phyloP scores from a whole-genome alignment of 176 grass and related monocot genomes.

The Hordeum vulgare region DNA sequence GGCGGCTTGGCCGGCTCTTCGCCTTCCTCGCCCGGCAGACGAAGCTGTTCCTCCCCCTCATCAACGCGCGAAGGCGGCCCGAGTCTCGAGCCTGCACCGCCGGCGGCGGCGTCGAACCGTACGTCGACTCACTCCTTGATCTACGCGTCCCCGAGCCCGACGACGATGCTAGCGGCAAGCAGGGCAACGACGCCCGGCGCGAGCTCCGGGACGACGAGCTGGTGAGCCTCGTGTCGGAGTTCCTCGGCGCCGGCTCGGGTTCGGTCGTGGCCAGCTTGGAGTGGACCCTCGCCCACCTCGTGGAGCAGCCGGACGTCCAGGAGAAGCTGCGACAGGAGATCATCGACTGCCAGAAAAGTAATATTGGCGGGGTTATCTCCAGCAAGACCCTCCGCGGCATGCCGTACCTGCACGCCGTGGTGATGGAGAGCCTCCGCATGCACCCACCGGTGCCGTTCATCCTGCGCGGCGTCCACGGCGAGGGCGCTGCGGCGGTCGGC shows the following conservation, averaged over 20 bases:
- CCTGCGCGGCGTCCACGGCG: background rate
- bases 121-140: background rate
- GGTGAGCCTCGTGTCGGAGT: background rate
- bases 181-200: background rate
- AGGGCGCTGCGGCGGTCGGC: background rate
- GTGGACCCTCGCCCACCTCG: background rate
- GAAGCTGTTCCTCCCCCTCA: background rate
- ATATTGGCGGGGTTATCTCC: background rate
- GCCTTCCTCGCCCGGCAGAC: background rate
- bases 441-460: background rate
- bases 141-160: background rate
- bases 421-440: constrained; percentile 7
- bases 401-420: background rate
- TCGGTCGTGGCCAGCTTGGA: background rate
- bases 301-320: background rate
- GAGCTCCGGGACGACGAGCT: no score
- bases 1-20: background rate
- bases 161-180: background rate
- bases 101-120: background rate
- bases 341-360: no score
- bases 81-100: background rate
- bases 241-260: no score
- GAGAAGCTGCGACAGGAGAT: background rate
- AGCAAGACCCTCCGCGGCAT: background rate
- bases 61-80: background rate